phyloP scores from a whole-genome alignment of 192 early-diverging fungal genomes.

The Mortierella hygrophila region DNA sequence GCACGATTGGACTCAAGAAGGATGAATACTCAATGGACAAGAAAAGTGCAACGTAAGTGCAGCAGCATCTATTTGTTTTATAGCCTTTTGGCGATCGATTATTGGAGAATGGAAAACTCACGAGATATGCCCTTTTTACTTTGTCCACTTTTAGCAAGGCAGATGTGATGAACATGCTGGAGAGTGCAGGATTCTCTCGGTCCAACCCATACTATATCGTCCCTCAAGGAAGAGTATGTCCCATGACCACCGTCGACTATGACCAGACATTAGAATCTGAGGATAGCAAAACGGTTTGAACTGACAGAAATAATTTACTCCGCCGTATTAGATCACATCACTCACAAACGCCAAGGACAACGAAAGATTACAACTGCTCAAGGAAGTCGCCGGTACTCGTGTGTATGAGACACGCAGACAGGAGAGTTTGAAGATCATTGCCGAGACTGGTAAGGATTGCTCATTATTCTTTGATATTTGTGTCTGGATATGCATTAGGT shows the following conservation, averaged over 20 bases:
- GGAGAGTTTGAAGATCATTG: slow-evolving; percentile 93
- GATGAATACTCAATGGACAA: slow-evolving; percentile 98
- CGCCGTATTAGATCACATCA: slow-evolving; percentile 76
- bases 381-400: slow-evolving; percentile 97
- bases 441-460: slow-evolving; percentile 80
- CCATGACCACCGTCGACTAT: neutral
- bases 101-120: neutral
- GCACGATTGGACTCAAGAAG: slow-evolving; percentile 96
- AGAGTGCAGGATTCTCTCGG: slow-evolving; percentile 95
- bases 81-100: neutral
- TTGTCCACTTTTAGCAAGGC: slow-evolving; percentile 70
- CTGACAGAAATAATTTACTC: neutral
- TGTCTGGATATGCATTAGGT: neutral
- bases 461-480: neutral
- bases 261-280: no score
- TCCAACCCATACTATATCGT: slow-evolving; percentile 99
- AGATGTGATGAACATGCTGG: slow-evolving; percentile 94
- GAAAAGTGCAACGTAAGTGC: slow-evolving; percentile 84
- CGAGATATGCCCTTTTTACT: neutral
- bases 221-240: slow-evolving; percentile 90
- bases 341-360: slow-evolving; percentile 95
- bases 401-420: slow-evolving; percentile 94
- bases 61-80: neutral
- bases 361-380: slow-evolving; percentile 91
- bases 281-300: neutral